A percentile compares a stretch with the other conserved stretches of the same genome.
phyloP scores from a whole-genome alignment of 2,329 filamentous ascomycete genomes.

The Pseudohalonectria lignicola region DNA sequence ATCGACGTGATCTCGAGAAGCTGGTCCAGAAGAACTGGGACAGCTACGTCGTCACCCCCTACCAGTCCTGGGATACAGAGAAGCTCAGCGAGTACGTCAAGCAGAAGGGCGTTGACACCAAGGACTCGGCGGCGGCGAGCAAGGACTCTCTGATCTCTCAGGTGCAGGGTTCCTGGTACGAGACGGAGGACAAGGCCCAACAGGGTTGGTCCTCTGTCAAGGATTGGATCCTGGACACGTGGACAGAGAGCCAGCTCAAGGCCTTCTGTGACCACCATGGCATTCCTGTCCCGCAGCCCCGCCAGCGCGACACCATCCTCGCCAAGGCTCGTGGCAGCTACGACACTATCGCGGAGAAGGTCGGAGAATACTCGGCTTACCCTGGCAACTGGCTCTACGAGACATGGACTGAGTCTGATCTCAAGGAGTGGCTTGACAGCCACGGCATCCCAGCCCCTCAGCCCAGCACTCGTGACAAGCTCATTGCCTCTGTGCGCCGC shows the following conservation, averaged over 20 bases:
- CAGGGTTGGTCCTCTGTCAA: conserved; percentile 62
- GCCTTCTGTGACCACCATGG: conserved; percentile 80
- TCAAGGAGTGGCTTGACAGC: conserved; percentile 88
- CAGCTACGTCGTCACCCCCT: conserved; percentile 59
- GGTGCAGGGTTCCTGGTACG: conserved; percentile 65
- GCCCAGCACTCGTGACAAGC: conserved; percentile 70
- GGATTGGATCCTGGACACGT: conserved; percentile 93
- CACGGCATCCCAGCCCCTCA: conserved; percentile 81
- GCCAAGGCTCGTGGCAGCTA: conserved; percentile 72
- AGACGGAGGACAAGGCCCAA: conserved; percentile 67
- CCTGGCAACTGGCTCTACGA: conserved; percentile 93
- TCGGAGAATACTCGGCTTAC: conserved; percentile 69
- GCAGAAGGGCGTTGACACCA: conserved; percentile 58
- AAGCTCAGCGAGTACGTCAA: conserved; percentile 59
- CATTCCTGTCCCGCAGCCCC: conserved; percentile 81
- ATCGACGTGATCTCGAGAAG: conserved; percentile 89
- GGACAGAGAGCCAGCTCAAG: conserved; percentile 90
- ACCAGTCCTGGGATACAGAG: conserved; percentile 63
- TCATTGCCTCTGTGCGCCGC: conserved; percentile 81
- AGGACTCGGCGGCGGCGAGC: conserved; percentile 54
- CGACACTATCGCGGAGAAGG: conserved; percentile 61
- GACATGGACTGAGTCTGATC: conserved; percentile 82
- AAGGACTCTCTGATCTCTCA: conserved; percentile 58
- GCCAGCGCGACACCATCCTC: conserved; percentile 72
- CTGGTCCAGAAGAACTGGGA: conserved; percentile 91